These are phyloP conservation scores for Blumeria graminis DNA, from an alignment of 2,329 filamentous ascomycete genomes.

Conservation along the genomic window DNA sequence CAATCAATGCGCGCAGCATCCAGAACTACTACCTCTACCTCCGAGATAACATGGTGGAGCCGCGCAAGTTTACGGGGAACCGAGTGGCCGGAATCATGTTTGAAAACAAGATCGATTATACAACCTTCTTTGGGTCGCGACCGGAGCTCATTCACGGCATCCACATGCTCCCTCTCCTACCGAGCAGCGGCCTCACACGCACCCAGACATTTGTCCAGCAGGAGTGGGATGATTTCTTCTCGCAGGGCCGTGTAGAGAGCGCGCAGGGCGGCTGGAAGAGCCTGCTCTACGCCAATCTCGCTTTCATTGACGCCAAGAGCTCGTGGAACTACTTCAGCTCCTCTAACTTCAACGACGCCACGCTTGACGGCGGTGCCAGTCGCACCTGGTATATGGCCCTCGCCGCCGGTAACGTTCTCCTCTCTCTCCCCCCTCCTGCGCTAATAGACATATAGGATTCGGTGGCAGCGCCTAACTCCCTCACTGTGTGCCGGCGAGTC, in stretches of 20 bases:
- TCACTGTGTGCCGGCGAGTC: too few relatives aligned
- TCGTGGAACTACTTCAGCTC: conserved; percentile 56
- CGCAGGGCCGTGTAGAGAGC: conserved; percentile 34
- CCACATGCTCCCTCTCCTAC: conserved; percentile 12
- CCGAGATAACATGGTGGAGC: conserved; percentile 44
- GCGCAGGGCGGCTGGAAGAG: conserved; percentile 66
- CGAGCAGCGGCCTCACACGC: conserved; percentile 39
- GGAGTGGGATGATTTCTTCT: conserved; percentile 67
- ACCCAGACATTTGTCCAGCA: conserved; percentile 45
- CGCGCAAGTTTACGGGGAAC: conserved; percentile 56
- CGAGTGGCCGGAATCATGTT: conserved; percentile 52
- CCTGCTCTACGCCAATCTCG: conserved; percentile 61
- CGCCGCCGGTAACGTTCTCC: conserved; percentile 31
- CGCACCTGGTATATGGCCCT: conserved; percentile 69
- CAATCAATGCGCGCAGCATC: conserved; percentile 49
- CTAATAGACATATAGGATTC: neutral
- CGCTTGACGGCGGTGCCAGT: conserved; percentile 62
- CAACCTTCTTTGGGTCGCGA: conserved; percentile 62
- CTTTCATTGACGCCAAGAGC: conserved; percentile 43
- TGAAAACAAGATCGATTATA: conserved; percentile 87
- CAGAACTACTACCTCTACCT: conserved; percentile 65
- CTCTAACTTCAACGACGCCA: conserved; percentile 36
- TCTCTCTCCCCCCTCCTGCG: neutral
- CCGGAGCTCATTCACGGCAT: conserved; percentile 43
- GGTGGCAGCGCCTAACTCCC: too few relatives aligned